These are phyloP conservation scores for Usnea hakonensis DNA, from an alignment of 495 filamentous ascomycete genomes.

Conservation along the genomic window DNA sequence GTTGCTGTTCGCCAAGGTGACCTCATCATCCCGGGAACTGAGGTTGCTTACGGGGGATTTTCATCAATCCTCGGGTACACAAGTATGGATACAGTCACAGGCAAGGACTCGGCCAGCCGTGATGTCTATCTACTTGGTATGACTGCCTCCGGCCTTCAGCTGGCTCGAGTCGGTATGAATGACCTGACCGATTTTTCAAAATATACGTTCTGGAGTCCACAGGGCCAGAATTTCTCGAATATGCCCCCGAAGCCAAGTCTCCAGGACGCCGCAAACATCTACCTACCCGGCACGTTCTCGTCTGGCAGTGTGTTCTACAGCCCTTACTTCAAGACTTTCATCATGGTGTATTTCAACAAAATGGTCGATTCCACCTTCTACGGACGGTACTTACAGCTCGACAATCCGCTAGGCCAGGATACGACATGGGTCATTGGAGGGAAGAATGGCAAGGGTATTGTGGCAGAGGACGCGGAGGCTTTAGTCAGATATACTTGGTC, in stretches of 20 bases:
- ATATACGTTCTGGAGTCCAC: constrained; percentile 23
- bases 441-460: constrained; percentile 23
- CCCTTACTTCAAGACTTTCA: constrained; percentile 29
- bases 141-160: constrained; percentile 20
- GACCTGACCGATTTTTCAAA: constrained; percentile 17
- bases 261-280: constrained; percentile 17
- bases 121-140: constrained; percentile 25
- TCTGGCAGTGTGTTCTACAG: constrained; percentile 31
- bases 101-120: constrained; percentile 14
- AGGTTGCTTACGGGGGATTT: constrained; percentile 25
- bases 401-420: constrained; percentile 17
- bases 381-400: constrained; percentile 25
- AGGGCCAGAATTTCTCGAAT: constrained; percentile 16
- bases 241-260: constrained; percentile 14
- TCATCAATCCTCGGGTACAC: constrained; percentile 21
- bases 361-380: constrained; percentile 30
- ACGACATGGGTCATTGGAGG: constrained; percentile 21
- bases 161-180: constrained; percentile 24
- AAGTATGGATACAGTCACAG: constrained; percentile 9
- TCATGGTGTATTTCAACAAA: constrained; percentile 31
- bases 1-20: constrained; percentile 23
- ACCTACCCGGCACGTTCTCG: constrained; percentile 27
- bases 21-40: constrained; percentile 24
- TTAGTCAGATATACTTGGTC: constrained; percentile 28
- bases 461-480: constrained; percentile 27